These are phyloP conservation scores for Wickerhamomyces ciferrii DNA, from an alignment of 805 yeast species.

Conservation along the genomic window DNA sequence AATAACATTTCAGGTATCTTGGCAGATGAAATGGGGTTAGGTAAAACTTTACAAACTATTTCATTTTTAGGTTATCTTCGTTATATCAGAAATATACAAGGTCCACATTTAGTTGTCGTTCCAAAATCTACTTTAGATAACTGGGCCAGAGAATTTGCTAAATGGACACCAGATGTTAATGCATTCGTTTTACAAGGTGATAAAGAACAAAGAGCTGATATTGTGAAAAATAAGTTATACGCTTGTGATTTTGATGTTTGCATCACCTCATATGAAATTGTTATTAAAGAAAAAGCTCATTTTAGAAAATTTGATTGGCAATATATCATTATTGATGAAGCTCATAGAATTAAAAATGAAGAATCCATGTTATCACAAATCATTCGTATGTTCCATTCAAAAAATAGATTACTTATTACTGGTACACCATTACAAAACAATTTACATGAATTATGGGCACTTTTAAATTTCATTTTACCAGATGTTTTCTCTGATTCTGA, in stretches of 20 bases:
- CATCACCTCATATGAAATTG: slow-evolving; percentile 61
- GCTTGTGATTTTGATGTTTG: slow-evolving; percentile 68
- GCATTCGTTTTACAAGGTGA: slow-evolving; percentile 72
- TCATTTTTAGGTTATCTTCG: slow-evolving; percentile 65
- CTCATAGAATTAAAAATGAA: slow-evolving; percentile 78
- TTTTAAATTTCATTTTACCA: slow-evolving; percentile 69
- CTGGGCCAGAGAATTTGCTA: slow-evolving; percentile 73
- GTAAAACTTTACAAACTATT: slow-evolving; percentile 77
- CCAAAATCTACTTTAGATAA: slow-evolving; percentile 80
- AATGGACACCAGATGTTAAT: slow-evolving; percentile 77
- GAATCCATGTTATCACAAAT: slow-evolving; percentile 58
- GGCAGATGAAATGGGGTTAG: slow-evolving; percentile 86
- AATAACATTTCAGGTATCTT: slow-evolving; percentile 69
- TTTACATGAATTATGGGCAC: slow-evolving; percentile 77
- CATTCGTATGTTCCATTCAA: slow-evolving; percentile 65
- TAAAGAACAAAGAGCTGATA: slow-evolving; percentile 55
- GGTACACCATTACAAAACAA: slow-evolving; percentile 84
- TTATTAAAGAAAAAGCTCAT: slow-evolving; percentile 65
- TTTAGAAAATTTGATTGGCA: slow-evolving; percentile 69
- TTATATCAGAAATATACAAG: slow-evolving; percentile 50
- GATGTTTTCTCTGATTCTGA: slow-evolving; percentile 73
- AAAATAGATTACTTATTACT: slow-evolving; percentile 65
- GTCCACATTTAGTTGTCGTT: slow-evolving; percentile 73
- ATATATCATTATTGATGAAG: slow-evolving; percentile 76
- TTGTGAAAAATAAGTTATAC: slow-evolving; percentile 45